Evolutionary conservation across 1,139 yeast species (phyloP).

Genomic region (Scheffersomyces segobiensis): DNA sequence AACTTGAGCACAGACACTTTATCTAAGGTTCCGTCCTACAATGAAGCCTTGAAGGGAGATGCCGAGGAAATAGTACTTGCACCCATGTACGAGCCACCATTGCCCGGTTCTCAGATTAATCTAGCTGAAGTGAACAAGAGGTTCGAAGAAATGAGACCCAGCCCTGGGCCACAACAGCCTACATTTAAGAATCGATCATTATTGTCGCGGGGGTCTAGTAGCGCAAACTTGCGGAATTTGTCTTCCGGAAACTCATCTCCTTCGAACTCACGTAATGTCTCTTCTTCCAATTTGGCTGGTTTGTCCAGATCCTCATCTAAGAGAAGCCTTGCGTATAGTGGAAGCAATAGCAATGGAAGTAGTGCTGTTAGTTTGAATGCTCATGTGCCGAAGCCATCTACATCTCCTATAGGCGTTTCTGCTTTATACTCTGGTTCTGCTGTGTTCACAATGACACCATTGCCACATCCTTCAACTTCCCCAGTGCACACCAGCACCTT

Average conservation of each 20-base stretch:
- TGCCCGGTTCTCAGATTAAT: constrained; percentile 45
- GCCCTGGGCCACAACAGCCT: background rate
- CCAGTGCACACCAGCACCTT: constrained; percentile 3
- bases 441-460: constrained; percentile 1
- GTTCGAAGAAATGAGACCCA: constrained; percentile 16
- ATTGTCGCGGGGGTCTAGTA: constrained; percentile 22
- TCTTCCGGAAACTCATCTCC: constrained; percentile 16
- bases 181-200: constrained; percentile 8
- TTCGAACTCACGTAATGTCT: constrained; percentile 28
- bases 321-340: constrained; percentile 5
- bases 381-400: constrained; percentile 1
- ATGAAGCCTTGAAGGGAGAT: constrained; percentile 64
- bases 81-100: constrained; percentile 62
- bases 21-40: constrained; percentile 79
- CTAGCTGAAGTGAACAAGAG: constrained; percentile 26
- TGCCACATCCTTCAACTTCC: constrained; percentile 4
- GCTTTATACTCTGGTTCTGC: background rate
- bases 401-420: background rate
- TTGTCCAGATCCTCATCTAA: constrained; percentile 13
- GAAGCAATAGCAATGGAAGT: constrained; percentile 4
- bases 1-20: constrained; percentile 26
- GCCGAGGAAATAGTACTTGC: constrained; percentile 52
- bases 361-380: background rate
- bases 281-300: constrained; percentile 22
- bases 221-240: constrained; percentile 18